Conservation (phyloP, 805 yeast species). For the Tetrapisispora phaffii region DNA sequence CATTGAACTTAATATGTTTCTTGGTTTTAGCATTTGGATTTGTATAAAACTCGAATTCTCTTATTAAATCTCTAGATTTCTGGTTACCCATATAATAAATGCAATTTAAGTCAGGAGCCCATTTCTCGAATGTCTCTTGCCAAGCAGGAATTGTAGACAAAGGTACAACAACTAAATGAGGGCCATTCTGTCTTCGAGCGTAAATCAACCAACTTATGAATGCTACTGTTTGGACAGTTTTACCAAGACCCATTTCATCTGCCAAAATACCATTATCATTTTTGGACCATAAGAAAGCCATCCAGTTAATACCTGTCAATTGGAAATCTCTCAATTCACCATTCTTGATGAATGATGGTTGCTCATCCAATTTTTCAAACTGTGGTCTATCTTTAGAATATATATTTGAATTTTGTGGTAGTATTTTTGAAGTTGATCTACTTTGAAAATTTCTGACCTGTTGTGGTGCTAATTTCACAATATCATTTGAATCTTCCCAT, state of each 20-base stretch:
- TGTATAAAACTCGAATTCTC: constrained; percentile 77
- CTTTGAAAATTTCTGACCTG: constrained; percentile 77
- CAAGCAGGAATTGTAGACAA: constrained; percentile 94
- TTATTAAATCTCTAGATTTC: constrained; percentile 67
- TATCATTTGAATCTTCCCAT: constrained; percentile 88
- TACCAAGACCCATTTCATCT: constrained; percentile 98
- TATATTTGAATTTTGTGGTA: constrained; percentile 70
- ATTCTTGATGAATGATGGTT: constrained; percentile 81
- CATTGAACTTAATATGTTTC: constrained; percentile 76
- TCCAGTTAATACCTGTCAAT: constrained; percentile 96
- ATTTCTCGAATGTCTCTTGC: constrained; percentile 96
- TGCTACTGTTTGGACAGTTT: constrained; percentile 93
- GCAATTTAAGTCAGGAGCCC: constrained; percentile 96
- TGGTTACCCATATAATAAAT: constrained; percentile 90
- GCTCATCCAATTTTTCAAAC: constrained; percentile 76
- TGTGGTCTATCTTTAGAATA: constrained; percentile 72
- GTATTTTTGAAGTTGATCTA: constrained; percentile 70
- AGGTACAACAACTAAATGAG: constrained; percentile 94
- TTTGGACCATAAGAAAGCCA: constrained; percentile 97
- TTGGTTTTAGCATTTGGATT: constrained; percentile 35
- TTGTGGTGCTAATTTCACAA: constrained; percentile 73
- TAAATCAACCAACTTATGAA: constrained; percentile 91
- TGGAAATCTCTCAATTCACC: constrained; percentile 96
- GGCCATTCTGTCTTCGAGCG: constrained; percentile 95
- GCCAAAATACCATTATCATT: constrained; percentile 96